Evolutionary conservation across 768 basidiomycete species (phyloP).

Genomic region (Xanthoconium purpureum): DNA sequence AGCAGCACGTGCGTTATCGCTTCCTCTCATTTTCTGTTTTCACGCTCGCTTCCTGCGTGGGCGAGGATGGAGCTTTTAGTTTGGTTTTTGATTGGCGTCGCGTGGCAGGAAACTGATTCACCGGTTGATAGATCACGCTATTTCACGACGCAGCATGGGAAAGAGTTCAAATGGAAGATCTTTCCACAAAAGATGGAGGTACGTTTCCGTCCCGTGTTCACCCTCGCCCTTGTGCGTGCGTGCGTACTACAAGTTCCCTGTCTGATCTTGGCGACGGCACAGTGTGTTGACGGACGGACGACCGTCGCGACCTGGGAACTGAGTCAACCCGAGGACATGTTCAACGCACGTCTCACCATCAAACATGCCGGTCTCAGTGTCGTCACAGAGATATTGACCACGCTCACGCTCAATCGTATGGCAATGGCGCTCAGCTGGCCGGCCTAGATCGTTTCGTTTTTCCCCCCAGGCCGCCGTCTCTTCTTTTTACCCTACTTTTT

Average conservation of each 20-base stretch:
- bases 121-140: conserved; percentile 57
- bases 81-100: background rate
- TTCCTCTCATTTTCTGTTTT: background rate
- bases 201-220: too few species aligned
- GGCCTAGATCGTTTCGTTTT: background rate
- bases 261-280: conserved; percentile 3
- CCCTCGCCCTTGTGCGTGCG: background rate
- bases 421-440: conserved; percentile 57
- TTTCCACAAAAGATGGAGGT: conserved; percentile 67
- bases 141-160: conserved; percentile 67
- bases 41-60: background rate
- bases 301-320: conserved; percentile 68
- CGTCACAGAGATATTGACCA: conserved; percentile 76
- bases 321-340: conserved; percentile 52
- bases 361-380: conserved; percentile 54
- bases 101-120: background rate
- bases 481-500: background rate
- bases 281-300: conserved; percentile 66
- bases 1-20: conserved; percentile 53
- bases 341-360: conserved; percentile 59
- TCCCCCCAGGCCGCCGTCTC: background rate
- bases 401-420: conserved; percentile 72
- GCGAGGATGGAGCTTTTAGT: too few species aligned
- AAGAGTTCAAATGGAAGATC: conserved; percentile 75
- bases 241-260: background rate